phyloP scores from a whole-genome alignment of 2,329 filamentous ascomycete genomes.

The Alternaria ventricosa region DNA sequence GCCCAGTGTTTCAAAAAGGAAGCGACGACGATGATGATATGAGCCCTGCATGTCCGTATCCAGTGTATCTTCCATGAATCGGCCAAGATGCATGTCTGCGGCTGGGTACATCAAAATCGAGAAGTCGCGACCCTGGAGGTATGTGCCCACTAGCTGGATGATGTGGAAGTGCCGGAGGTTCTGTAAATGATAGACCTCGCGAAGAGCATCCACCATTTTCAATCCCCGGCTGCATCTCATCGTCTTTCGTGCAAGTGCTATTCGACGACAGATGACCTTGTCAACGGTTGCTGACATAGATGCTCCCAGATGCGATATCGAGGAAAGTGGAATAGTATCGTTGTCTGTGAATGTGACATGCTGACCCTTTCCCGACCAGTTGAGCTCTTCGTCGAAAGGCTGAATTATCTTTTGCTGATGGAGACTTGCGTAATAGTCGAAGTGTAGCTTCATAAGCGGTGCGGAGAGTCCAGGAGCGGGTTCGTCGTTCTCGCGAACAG shows the following conservation, averaged over 20 bases:
- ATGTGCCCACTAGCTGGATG: constrained; percentile 25
- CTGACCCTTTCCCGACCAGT: constrained; percentile 34
- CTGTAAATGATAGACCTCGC: constrained; percentile 25
- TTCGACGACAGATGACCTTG: constrained; percentile 21
- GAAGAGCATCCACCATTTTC: constrained; percentile 9
- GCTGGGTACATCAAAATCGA: constrained; percentile 28
- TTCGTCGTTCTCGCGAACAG: not conserved
- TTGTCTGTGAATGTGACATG: constrained; percentile 19
- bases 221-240: constrained; percentile 18
- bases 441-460: not conserved
- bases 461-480: not conserved
- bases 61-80: constrained; percentile 18
- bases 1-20: not conserved
- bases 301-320: constrained; percentile 5
- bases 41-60: not conserved
- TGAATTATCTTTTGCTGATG: not conserved
- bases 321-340: constrained; percentile 16
- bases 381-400: constrained; percentile 17
- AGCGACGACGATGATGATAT: not conserved
- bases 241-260: constrained; percentile 23
- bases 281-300: constrained; percentile 18
- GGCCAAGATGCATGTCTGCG: constrained; percentile 16
- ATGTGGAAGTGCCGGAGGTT: constrained; percentile 24
- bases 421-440: not conserved
- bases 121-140: constrained; percentile 15